Evolutionary conservation across 176 grass and related monocot genomes (phyloP).

Genomic region (Otatea glauca): DNA sequence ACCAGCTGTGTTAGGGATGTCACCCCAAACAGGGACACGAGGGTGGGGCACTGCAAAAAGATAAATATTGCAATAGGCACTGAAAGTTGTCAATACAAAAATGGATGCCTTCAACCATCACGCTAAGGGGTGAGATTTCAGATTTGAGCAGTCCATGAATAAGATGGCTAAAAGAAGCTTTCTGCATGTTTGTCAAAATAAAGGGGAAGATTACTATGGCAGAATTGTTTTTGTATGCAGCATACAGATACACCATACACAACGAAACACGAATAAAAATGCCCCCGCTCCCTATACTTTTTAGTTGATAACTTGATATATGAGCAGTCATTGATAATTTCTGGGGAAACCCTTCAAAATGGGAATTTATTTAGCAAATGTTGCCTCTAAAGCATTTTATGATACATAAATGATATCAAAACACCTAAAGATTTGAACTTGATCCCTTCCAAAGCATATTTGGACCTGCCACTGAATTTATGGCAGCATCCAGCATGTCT

Average conservation of each 20-base stretch:
- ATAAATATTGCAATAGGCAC: not conserved
- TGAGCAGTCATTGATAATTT: not conserved
- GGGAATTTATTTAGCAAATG: not conserved
- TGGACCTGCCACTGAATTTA: not conserved
- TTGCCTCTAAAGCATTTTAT: conserved; percentile 8
- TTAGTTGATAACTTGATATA: conserved; percentile 9
- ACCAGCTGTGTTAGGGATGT: not conserved
- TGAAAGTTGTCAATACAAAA: not conserved
- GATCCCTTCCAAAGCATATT: not conserved
- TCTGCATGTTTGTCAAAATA: not conserved
- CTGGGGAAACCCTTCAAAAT: not conserved
- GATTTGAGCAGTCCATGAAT: not conserved
- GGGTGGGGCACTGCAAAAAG: not conserved
- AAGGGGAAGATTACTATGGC: not conserved
- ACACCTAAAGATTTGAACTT: not conserved
- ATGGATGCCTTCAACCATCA: not conserved
- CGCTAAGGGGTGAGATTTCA: not conserved
- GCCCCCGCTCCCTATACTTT: not conserved
- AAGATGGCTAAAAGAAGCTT: not conserved
- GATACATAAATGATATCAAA: not conserved
- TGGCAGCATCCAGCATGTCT: not conserved
- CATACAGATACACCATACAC: not conserved
- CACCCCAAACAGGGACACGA: not conserved
- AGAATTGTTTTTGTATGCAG: conserved; percentile 13
- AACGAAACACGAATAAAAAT: not conserved